Evolutionary conservation across 73 alveolate genomes (phyloP).

Genomic region (Blepharisma stoltei): DNA sequence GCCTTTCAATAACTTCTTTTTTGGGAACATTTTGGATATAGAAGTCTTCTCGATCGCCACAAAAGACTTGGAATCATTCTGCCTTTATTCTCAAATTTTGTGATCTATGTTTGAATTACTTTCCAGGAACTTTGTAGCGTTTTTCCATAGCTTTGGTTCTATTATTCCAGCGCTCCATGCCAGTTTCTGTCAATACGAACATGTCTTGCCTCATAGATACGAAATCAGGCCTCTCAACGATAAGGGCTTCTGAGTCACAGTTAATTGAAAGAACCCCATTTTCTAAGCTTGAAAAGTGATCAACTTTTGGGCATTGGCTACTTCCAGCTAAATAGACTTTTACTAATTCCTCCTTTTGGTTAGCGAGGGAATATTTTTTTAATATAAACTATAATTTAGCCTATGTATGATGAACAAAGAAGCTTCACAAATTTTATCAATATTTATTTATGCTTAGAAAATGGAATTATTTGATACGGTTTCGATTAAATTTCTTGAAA

Average conservation of each 20-base stretch:
- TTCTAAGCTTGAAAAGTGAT: not conserved
- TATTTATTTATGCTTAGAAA: too few relatives aligned
- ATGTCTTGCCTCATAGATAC: constrained; percentile 4
- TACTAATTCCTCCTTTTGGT: too few relatives aligned
- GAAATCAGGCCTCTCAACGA: constrained; percentile 13
- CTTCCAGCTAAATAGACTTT: constrained; percentile 1
- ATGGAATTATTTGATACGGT: too few relatives aligned
- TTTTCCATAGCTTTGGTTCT: constrained; percentile 27
- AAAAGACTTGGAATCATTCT: constrained; percentile 20
- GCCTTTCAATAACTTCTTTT: not conserved
- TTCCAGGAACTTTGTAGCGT: not conserved
- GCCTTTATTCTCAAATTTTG: not conserved
- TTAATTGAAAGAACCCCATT: not conserved
- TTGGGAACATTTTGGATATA: constrained; percentile 25
- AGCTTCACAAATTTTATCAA: too few relatives aligned
- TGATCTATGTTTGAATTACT: not conserved
- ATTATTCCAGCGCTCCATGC: constrained; percentile 13
- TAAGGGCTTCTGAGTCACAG: not conserved
- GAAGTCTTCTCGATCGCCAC: constrained; percentile 22
- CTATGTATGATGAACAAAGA: too few relatives aligned
- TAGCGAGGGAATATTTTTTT: too few relatives aligned
- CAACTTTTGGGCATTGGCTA: not conserved
- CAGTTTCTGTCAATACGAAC: constrained; percentile 26
- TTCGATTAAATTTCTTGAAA: too few relatives aligned
- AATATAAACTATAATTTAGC: too few relatives aligned